Conservation (phyloP, 208 protist species). For the Vickermania spadyakhi region DNA sequence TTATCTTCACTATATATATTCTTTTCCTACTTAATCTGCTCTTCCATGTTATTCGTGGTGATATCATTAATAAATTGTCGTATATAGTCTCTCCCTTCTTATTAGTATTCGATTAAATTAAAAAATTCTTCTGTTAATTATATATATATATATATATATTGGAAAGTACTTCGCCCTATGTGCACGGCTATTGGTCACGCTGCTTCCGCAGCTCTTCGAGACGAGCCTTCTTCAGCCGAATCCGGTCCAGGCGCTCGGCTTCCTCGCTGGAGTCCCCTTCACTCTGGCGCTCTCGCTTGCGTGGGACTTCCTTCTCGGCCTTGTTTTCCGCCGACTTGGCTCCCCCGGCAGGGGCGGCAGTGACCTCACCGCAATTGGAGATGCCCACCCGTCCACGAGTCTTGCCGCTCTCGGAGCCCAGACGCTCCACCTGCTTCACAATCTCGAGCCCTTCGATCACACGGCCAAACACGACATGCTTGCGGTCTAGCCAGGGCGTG, state of each 20-base stretch:
- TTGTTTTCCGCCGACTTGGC: conserved; percentile 4
- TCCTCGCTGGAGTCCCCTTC: conserved; percentile 12
- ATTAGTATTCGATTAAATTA: too few relatives aligned
- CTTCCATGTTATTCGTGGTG: too few relatives aligned
- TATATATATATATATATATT: too few relatives aligned
- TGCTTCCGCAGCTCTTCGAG: conserved; percentile 38
- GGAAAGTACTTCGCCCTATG: too few relatives aligned
- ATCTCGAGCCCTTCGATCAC: conserved; percentile 84
- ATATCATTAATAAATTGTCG: too few relatives aligned
- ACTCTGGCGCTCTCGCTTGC: conserved; percentile 12
- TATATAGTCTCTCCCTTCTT: too few relatives aligned
- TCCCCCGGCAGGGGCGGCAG: not conserved
- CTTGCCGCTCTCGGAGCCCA: conserved; percentile 64
- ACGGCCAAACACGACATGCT: conserved; percentile 95
- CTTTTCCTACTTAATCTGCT: too few relatives aligned
- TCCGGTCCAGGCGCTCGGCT: conserved; percentile 19
- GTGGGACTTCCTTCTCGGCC: too few relatives aligned
- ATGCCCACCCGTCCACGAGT: conserved; percentile 54
- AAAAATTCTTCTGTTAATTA: too few relatives aligned
- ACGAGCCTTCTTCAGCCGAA: conserved; percentile 56
- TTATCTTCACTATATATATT: too few relatives aligned
- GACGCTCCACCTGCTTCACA: conserved; percentile 69
- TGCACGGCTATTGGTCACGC: too few relatives aligned
- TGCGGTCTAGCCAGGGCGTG: conserved; percentile 87
- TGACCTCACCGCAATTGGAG: conserved; percentile 72